phyloP scores from a whole-genome alignment of 495 filamentous ascomycete species.

The Pseudevernia furfuracea region DNA sequence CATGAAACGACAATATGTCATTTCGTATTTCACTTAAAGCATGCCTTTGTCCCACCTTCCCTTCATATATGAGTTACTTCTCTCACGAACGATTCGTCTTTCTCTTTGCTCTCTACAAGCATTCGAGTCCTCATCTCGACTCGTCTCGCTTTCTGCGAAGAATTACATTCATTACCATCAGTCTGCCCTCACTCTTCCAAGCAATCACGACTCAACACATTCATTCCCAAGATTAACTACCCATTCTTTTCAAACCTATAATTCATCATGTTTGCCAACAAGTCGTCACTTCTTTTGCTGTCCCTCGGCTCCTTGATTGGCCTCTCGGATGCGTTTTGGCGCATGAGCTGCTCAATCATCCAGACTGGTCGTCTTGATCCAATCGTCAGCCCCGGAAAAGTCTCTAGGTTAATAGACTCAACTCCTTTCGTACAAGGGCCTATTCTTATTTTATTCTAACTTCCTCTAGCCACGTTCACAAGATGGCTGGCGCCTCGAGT shows the following conservation, averaged over 20 bases:
- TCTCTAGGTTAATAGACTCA: too few species aligned
- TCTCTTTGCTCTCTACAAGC: neutral
- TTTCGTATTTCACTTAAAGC: neutral
- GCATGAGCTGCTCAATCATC: slow-evolving; percentile 32
- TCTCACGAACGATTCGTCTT: neutral
- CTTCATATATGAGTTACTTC: neutral
- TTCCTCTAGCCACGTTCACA: slow-evolving; percentile 33
- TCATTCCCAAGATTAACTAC: neutral
- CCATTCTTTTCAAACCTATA: neutral
- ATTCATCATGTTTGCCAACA: neutral
- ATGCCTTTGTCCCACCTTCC: neutral
- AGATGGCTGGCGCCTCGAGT: slow-evolving; percentile 30
- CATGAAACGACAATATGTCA: neutral
- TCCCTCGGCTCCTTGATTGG: slow-evolving; percentile 8
- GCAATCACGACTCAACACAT: neutral
- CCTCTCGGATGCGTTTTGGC: slow-evolving; percentile 30
- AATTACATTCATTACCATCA: neutral
- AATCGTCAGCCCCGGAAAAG: slow-evolving; percentile 27
- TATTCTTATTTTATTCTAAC: too few species aligned
- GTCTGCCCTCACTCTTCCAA: neutral
- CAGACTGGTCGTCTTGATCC: slow-evolving; percentile 36
- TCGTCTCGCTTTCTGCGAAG: neutral
- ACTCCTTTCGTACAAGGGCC: too few species aligned
- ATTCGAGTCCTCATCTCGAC: neutral
- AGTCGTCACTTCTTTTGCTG: neutral